Base-by-base conservation (phyloP, 2,329 filamentous ascomycete genomes). In the Geosmithia putterillii region DNA sequence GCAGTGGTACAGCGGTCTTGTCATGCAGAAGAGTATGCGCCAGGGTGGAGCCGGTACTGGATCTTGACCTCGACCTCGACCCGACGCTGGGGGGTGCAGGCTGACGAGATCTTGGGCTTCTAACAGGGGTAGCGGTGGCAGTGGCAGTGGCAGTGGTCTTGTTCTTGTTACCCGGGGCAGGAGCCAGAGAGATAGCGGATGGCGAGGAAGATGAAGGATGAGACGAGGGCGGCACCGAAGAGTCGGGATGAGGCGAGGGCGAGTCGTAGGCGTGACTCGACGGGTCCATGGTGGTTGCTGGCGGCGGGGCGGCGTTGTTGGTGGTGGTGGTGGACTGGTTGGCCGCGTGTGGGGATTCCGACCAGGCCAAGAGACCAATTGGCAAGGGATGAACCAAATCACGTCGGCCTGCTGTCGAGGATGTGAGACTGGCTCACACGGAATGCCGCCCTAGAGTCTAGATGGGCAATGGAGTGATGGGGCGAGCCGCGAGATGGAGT, bases 21-120 rank as follows among this genome's bases (percentile, higher is more conserved):
- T 38, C 12, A 22, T 45, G 40, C 21, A 45, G 40, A 28, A 42
- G 35, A n/a, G 40, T 22, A 41, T 41, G 43, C 38, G 40, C 39
- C 19, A 18, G 37, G 20, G 42, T 40, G 42, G 42, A 43, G 21
- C 17, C 37, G 18, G 17, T 12, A n/a, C 19, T 17, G 25, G 20
- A 32, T 19, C 39, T 25, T 25, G 39, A 32, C 28, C 28, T 32
- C 15, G 28, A 32, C 28, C 28, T 32, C 10, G 28, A 12, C 28
- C 28, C 15, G 28, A 14, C 28, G 10, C 28, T 32, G 28, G 15
- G 28, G 28, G 10, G n/a, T n/a, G n/a, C n/a, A n/a, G n/a, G n/a
- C n/a, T n/a, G n/a, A n/a, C n/a, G n/a, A n/a, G 28, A 32, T 32
- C 15, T 12, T 32, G 4, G 28, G 15, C 28, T n/a, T n/a, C n/a